Percentiles rank a stretch among this genome's conserved stretches.
Conservation (phyloP, 2,329 filamentous ascomycete species). For the Xylariaceae sp. region DNA sequence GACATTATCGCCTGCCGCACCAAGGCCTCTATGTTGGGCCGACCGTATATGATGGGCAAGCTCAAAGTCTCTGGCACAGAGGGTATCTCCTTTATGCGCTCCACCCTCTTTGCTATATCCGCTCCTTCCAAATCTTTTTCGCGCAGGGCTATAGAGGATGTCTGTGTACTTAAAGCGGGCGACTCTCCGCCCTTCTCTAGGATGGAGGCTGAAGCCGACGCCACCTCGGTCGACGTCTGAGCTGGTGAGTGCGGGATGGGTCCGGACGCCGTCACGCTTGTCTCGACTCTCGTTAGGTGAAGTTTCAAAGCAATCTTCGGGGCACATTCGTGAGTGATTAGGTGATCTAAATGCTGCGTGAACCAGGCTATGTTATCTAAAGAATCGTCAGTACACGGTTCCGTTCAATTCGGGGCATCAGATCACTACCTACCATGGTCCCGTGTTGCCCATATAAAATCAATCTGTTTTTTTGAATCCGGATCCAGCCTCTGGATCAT, state of each 20-base stretch:
- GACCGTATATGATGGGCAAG: conserved; percentile 45
- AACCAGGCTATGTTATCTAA: conserved; percentile 48
- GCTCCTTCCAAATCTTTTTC: conserved; percentile 32
- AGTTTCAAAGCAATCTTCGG: conserved; percentile 48
- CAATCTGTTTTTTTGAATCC: conserved; percentile 47
- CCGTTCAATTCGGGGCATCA: neutral
- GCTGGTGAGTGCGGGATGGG: conserved; percentile 18
- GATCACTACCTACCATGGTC: conserved; percentile 49
- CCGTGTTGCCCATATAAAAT: conserved; percentile 58
- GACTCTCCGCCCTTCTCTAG: conserved; percentile 28
- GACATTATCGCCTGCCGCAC: conserved; percentile 48
- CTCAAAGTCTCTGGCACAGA: conserved; percentile 27
- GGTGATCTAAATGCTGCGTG: conserved; percentile 47
- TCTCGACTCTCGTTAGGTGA: conserved; percentile 44
- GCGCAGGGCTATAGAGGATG: conserved; percentile 27
- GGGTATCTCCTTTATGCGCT: conserved; percentile 25
- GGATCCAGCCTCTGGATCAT: conserved; percentile 52
- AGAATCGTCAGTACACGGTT: conserved; percentile 22
- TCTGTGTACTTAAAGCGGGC: conserved; percentile 17
- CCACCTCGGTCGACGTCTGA: conserved; percentile 15
- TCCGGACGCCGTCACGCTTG: conserved; percentile 5
- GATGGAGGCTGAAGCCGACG: conserved; percentile 16
- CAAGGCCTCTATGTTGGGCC: conserved; percentile 50
- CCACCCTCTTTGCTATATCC: neutral
- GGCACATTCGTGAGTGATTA: conserved; percentile 48